Evolutionary conservation across 352 stramenopile genomes (phyloP).

Genomic region (Blastocystis sp.): DNA sequence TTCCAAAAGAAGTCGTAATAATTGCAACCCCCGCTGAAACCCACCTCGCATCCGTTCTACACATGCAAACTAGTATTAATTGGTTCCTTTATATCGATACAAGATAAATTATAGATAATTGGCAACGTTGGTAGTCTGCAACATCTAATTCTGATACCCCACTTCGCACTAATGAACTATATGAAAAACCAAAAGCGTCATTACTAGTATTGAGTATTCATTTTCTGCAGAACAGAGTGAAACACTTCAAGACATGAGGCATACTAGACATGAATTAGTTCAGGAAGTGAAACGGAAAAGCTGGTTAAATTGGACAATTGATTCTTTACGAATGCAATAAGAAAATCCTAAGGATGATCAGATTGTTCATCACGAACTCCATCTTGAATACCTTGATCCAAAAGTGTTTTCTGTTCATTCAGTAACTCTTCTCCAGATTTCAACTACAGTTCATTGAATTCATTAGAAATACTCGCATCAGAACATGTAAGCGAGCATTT

Average conservation of each 20-base stretch:
- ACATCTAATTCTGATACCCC: constrained; percentile 6
- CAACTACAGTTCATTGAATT: background rate
- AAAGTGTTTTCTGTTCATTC: background rate
- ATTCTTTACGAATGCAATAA: constrained; percentile 2
- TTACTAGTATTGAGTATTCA: constrained; percentile 28
- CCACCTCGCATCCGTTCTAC: constrained; percentile 2
- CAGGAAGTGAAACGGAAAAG: background rate
- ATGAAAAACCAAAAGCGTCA: background rate
- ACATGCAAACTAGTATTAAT: constrained; percentile 5
- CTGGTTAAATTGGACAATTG: background rate
- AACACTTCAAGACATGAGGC: background rate
- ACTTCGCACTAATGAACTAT: background rate
- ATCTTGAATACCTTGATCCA: background rate
- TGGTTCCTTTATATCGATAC: background rate
- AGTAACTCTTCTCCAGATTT: background rate
- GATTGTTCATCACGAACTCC: background rate
- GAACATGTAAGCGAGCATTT: background rate
- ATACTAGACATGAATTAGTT: background rate
- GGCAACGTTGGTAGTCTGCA: constrained; percentile 25
- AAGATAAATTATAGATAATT: constrained; percentile 45
- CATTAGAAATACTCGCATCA: background rate
- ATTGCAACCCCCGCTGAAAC: background rate
- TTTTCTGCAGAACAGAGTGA: background rate
- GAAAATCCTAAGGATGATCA: background rate
- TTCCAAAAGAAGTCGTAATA: constrained; percentile 22